These are phyloP conservation scores for Cotoneaster glaucophyllus DNA, from an alignment of 306 rosid genomes.

Conservation along the genomic window DNA sequence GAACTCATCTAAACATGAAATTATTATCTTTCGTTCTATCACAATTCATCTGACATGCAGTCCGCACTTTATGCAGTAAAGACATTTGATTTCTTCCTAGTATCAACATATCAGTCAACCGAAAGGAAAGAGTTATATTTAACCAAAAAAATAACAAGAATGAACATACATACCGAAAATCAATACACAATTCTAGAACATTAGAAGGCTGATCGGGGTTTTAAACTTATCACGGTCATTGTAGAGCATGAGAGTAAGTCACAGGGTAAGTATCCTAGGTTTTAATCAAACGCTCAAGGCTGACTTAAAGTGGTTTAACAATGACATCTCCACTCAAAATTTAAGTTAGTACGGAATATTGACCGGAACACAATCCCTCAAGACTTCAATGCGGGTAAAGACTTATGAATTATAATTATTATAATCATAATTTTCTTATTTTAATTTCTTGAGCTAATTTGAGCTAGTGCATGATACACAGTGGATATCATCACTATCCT, in stretches of 20 bases:
- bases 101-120: not conserved
- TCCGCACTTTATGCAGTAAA: not conserved
- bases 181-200: not conserved
- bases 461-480: not conserved
- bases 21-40: not conserved
- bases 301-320: not conserved
- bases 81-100: not conserved
- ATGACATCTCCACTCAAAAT: not conserved
- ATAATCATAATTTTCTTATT: not conserved
- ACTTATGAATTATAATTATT: not conserved
- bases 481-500: not conserved
- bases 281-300: too few species aligned
- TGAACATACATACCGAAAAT: not conserved
- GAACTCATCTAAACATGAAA: not conserved
- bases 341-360: not conserved
- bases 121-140: not conserved
- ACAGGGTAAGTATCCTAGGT: too few species aligned
- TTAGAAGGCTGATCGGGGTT: not conserved
- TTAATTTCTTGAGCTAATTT: not conserved
- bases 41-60: not conserved
- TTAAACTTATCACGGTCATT: not conserved
- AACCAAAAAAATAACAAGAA: not conserved
- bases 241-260: not conserved
- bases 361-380: not conserved
- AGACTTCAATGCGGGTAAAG: not conserved